Base-by-base conservation (phyloP, 2,329 filamentous ascomycete species). In the Exophiala spinifera region DNA sequence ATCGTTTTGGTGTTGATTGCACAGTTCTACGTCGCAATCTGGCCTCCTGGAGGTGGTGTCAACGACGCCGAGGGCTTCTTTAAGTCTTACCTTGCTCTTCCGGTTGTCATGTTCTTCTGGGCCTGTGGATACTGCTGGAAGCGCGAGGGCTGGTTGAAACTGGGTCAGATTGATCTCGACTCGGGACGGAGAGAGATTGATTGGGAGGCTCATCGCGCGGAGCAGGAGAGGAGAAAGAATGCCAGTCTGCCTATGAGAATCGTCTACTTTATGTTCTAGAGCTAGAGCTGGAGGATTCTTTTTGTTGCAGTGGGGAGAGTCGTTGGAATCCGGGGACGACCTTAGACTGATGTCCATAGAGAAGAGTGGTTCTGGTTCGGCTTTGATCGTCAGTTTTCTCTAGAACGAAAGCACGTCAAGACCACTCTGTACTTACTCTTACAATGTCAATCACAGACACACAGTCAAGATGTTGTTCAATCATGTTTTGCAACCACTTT, bases 1-100 rank as follows among this genome's bases (percentile, higher is more conserved):
- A 95, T 96, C 72, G 53, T 79, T 17, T 72, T 92, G 36, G 85
- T 96, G 25, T 79, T 96, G 23, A 68, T 87, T 43, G 89, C 88
- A 1, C 91, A 96, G 69, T 92, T 95, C 75, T 96, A 90, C 88
- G 85, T 88, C 46, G 89, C 88, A 23, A 84, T 88, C 3, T 91
- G 85, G 67, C 91, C 91, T 3, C 79, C 92, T 45, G 80, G 76
- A 69, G 74, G 75, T 0, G 59, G 74, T 3, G 40, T 64, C 1
- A 69, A 76, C 6, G 74, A 84, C 37, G 80, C 81, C 0, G 70
- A 82, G 59, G 83, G 77, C 61, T 95, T 92, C 72, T 95, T 95
- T 71, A 73, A 76, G 45, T 62, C 66, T 3, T 85, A 83, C 65
- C 74, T 86, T 11, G 82, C 82, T 7, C 74, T 75, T 0, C 79